A percentile compares a stretch with the other conserved stretches of the same genome.
Evolutionary conservation across 495 filamentous ascomycete species (phyloP).

Genomic region (Zalerion maritima): DNA sequence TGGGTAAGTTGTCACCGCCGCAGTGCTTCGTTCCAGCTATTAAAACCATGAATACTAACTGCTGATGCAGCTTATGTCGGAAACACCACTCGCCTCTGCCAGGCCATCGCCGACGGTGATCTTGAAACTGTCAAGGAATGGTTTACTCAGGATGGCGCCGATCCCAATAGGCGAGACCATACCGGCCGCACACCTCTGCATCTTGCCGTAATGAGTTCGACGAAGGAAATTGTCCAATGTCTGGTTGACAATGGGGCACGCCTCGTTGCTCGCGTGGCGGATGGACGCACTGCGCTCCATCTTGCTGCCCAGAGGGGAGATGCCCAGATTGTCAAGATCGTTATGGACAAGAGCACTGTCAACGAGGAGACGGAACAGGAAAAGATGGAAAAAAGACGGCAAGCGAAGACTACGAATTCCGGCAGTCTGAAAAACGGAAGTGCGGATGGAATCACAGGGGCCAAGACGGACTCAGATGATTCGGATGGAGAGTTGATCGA

Average conservation of each 20-base stretch:
- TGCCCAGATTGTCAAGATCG: constrained; percentile 49
- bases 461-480: constrained; percentile 10
- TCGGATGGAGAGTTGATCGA: constrained; percentile 25
- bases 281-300: constrained; percentile 67
- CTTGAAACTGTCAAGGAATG: constrained; percentile 50
- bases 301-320: constrained; percentile 56
- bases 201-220: constrained; percentile 51
- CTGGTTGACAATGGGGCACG: constrained; percentile 61
- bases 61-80: constrained; percentile 69
- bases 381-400: constrained; percentile 35
- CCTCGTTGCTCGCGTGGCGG: constrained; percentile 53
- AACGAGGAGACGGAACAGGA: constrained; percentile 55
- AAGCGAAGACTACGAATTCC: constrained; percentile 12
- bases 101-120: constrained; percentile 61
- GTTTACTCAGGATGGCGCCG: constrained; percentile 43
- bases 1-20: constrained; percentile 27
- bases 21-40: background rate
- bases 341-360: constrained; percentile 51
- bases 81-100: constrained; percentile 53
- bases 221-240: constrained; percentile 50
- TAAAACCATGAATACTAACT: constrained; percentile 25
- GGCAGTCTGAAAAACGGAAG: background rate
- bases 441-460: constrained; percentile 5
- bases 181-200: constrained; percentile 73
- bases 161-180: constrained; percentile 54